phyloP scores from a whole-genome alignment of 1,284 basidiomycete species.

The Microbotryomycetes sp. region DNA sequence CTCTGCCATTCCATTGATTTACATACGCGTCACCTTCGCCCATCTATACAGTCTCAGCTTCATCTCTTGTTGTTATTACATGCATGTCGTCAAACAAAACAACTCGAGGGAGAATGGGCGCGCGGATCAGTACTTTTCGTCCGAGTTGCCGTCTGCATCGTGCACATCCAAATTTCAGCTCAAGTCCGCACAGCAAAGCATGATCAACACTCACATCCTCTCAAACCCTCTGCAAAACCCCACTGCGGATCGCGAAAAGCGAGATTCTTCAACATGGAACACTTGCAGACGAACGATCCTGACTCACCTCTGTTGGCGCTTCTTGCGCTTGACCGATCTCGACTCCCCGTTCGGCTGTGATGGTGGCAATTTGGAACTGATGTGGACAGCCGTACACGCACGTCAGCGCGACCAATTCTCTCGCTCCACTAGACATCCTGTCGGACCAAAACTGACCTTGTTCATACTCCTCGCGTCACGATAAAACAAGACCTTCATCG shows the following conservation, averaged over 20 bases:
- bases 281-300: not conserved
- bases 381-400: not conserved
- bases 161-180: not conserved
- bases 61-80: not conserved
- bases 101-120: not conserved
- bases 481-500: slow-evolving; percentile 94
- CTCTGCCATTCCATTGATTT: not conserved
- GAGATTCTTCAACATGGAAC: no score
- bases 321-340: slow-evolving; percentile 71
- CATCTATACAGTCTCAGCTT: not conserved
- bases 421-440: no score
- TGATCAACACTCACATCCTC: slow-evolving; percentile 49
- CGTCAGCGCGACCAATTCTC: not conserved
- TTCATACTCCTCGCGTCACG: slow-evolving; percentile 92
- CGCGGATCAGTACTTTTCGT: slow-evolving; percentile 21
- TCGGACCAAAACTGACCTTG: slow-evolving; percentile 71
- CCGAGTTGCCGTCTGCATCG: slow-evolving; percentile 28
- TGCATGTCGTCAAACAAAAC: not conserved
- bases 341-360: slow-evolving; percentile 65
- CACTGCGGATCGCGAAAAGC: slow-evolving; percentile 45
- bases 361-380: slow-evolving; percentile 89
- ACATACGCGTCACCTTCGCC: not conserved
- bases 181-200: not conserved
- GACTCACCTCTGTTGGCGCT: slow-evolving; percentile 54
- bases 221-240: slow-evolving; percentile 84